Conservation (phyloP, 1,284 basidiomycete species). For the Cutaneotrichosporon sp. region DNA sequence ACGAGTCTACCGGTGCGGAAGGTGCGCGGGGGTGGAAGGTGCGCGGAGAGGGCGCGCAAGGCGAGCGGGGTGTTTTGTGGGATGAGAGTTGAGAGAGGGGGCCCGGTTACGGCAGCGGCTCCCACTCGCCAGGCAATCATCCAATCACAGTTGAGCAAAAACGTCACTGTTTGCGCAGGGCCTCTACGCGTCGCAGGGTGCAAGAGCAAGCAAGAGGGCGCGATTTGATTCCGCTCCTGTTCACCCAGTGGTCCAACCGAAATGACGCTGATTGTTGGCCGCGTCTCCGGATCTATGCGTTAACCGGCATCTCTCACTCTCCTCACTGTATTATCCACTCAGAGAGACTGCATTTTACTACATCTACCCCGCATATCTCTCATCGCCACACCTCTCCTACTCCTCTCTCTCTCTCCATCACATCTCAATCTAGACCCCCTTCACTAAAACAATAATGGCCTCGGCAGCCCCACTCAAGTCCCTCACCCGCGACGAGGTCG, state of each 20-base stretch:
- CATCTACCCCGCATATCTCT: background rate
- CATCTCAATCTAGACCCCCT: too few species aligned
- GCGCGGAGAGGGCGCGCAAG: too few species aligned
- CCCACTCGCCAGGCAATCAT: background rate
- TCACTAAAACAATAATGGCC: constrained; percentile 16
- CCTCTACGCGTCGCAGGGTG: background rate
- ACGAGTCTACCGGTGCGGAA: too few species aligned
- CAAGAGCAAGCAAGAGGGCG: too few species aligned
- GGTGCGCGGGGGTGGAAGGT: too few species aligned
- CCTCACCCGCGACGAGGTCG: constrained; percentile 54
- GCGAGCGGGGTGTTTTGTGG: too few species aligned
- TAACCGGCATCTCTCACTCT: background rate
- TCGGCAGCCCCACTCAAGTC: constrained; percentile 38
- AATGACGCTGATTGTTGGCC: constrained; percentile 2
- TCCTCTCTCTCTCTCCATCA: too few species aligned
- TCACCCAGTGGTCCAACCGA: background rate
- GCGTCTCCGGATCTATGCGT: background rate
- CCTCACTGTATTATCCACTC: background rate
- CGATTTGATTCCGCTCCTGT: constrained; percentile 6
- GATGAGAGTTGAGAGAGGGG: background rate
- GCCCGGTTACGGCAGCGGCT: background rate
- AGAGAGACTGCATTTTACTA: too few species aligned
- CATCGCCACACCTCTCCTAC: background rate
- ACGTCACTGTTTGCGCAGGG: background rate
- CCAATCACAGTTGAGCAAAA: background rate